Conservation (phyloP, 2,329 filamentous ascomycete genomes). For the Diaporthe capsici region DNA sequence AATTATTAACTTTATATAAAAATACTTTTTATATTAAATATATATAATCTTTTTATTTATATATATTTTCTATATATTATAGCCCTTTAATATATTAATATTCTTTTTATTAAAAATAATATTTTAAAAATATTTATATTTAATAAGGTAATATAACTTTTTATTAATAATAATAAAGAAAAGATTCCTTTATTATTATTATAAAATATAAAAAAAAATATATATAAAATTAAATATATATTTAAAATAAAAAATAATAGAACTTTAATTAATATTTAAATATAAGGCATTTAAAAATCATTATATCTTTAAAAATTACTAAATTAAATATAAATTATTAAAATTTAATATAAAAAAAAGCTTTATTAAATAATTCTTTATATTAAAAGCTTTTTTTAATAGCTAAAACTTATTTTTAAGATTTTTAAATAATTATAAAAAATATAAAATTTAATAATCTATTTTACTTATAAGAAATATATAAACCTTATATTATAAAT, state of each 20-base stretch:
- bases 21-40: neutral
- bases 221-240: neutral
- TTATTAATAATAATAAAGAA: neutral
- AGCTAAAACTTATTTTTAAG: too few relatives aligned
- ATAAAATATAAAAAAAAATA: neutral
- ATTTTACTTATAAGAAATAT: too few relatives aligned
- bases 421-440: too few relatives aligned
- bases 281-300: neutral
- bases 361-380: neutral
- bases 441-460: too few relatives aligned
- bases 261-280: neutral
- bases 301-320: neutral
- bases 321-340: neutral
- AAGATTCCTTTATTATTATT: neutral
- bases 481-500: too few relatives aligned
- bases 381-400: neutral
- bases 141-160: neutral
- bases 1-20: neutral
- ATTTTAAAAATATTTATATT: neutral
- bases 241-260: neutral
- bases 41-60: neutral
- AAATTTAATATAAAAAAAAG: neutral
- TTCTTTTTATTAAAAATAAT: neutral
- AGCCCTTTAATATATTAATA: neutral
- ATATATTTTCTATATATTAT: neutral